Evolutionary conservation across 1,139 yeast genomes (phyloP), one percentile per base, ranked within the genome.

Genomic region (Nakaseomyces uthaithaninus): DNA sequence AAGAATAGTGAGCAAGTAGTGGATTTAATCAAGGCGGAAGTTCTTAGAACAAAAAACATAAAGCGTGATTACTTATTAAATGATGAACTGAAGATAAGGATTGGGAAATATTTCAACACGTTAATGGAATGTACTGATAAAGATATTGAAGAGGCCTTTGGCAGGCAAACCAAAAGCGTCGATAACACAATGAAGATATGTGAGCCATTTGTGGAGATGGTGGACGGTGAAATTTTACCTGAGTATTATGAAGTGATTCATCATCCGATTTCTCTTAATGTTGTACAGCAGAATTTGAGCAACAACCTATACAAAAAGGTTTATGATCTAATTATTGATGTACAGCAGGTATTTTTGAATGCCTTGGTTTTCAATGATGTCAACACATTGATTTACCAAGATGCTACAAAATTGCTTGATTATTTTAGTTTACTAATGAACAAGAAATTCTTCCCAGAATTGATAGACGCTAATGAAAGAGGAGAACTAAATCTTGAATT

Each of bases 291-390:
- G 11, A 66, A 67, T 36, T 52, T 76, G 24, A 69, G 68, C 17
- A 60, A 59, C n/a, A 70, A 69, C 16, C 62, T 65, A 18, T 68
- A 69, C 38, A 67, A 69, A 2, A 70, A 72, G 42, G 65, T 76
- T 33, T 64, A 65, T 41, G 68, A 66, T 33, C 74, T 77, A 49
- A 58, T 69, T 45, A 68, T 66, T 17, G 79, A 75, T 36, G 60
- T 75, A 3, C 50, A 59, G 16, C 57, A 75, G 38, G 72, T 78
- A 10, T 77, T 78, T 54, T 55, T 66, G 39, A 79, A 79, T 56
- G 81, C 83, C 2, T 70, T 70, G 46, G 62, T 71, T 3, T 78
- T 74, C 53, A 78, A 77, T 54, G 76, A 74, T 44, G 74, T 75
- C 15, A 68, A 67, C 3, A 69, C 80, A 18, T 63, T 72, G 27